These are phyloP conservation scores for Exobasidium rhododendri DNA, from an alignment of 1,284 basidiomycete species.

Conservation along the genomic window DNA sequence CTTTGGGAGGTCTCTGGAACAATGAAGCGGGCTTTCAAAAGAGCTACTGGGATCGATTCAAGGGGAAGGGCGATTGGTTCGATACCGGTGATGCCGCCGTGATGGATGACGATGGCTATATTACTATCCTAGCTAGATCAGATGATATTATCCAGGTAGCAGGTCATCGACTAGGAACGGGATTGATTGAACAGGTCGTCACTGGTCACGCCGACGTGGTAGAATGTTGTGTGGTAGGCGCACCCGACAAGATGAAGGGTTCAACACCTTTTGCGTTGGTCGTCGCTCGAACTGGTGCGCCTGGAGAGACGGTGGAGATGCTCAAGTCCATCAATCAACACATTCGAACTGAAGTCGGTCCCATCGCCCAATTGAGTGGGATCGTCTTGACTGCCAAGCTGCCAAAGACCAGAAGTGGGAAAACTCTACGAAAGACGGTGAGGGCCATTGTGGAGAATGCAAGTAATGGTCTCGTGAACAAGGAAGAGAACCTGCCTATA, in stretches of 20 bases:
- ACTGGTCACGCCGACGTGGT: constrained; percentile 29
- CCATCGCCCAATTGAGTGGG: constrained; percentile 31
- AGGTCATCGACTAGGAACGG: constrained; percentile 46
- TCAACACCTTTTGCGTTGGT: constrained; percentile 50
- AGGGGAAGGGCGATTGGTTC: constrained; percentile 47
- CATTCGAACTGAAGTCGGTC: constrained; percentile 42
- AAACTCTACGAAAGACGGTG: constrained; percentile 38
- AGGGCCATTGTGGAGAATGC: constrained; percentile 42
- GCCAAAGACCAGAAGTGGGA: constrained; percentile 49
- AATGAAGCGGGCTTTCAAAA: constrained; percentile 37
- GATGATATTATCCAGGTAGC: constrained; percentile 50
- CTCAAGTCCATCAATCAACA: constrained; percentile 44
- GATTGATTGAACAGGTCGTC: constrained; percentile 46
- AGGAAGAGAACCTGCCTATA: not conserved
- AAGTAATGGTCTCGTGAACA: constrained; percentile 27
- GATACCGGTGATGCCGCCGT: constrained; percentile 49
- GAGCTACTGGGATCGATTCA: constrained; percentile 43
- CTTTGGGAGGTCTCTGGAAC: constrained; percentile 46
- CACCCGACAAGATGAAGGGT: constrained; percentile 49
- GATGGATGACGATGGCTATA: constrained; percentile 46
- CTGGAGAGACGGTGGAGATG: constrained; percentile 27
- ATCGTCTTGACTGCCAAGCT: constrained; percentile 26
- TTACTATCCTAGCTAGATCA: constrained; percentile 39
- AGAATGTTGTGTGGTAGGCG: constrained; percentile 51
- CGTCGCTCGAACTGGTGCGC: constrained; percentile 25